Percentiles rank a stretch among this genome's conserved stretches.
Conservation (phyloP, 2,329 filamentous ascomycete genomes). For the Phaeosphaeriaceae sp. region DNA sequence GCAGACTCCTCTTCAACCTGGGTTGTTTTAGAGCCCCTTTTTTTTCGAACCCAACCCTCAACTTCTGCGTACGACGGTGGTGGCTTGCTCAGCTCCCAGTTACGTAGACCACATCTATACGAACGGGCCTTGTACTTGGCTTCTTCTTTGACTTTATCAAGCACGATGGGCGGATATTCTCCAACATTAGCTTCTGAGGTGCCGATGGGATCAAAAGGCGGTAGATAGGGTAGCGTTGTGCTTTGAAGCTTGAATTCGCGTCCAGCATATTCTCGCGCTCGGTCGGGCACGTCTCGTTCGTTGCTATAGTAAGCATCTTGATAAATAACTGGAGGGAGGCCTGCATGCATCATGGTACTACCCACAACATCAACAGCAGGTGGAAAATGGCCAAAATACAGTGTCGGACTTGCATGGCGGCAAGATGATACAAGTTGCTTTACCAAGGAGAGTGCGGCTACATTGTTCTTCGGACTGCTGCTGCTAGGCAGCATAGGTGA, state of each 20-base stretch:
- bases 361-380: conserved; percentile 57
- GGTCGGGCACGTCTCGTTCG: conserved; percentile 80
- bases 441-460: conserved; percentile 25
- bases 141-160: conserved; percentile 62
- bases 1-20: conserved; percentile 6
- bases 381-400: conserved; percentile 49
- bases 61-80: conserved; percentile 79
- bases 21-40: conserved; percentile 32
- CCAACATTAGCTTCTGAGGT: conserved; percentile 64
- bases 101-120: conserved; percentile 65
- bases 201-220: conserved; percentile 74
- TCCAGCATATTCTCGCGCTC: conserved; percentile 83
- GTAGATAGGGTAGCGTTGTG: conserved; percentile 78
- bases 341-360: conserved; percentile 63
- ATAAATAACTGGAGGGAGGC: conserved; percentile 75
- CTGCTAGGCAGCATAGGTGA: conserved; percentile 23
- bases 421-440: conserved; percentile 27
- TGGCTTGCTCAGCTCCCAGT: conserved; percentile 77
- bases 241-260: conserved; percentile 82
- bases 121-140: conserved; percentile 60
- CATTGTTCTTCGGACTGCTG: conserved; percentile 20
- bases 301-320: conserved; percentile 86
- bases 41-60: conserved; percentile 65
- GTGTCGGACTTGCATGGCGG: conserved; percentile 19
- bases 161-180: conserved; percentile 54